Percentiles rank a stretch among this genome's conserved stretches.
Conservation (phyloP, 2,329 filamentous ascomycete genomes). For the Nigrospora sphaerica region DNA sequence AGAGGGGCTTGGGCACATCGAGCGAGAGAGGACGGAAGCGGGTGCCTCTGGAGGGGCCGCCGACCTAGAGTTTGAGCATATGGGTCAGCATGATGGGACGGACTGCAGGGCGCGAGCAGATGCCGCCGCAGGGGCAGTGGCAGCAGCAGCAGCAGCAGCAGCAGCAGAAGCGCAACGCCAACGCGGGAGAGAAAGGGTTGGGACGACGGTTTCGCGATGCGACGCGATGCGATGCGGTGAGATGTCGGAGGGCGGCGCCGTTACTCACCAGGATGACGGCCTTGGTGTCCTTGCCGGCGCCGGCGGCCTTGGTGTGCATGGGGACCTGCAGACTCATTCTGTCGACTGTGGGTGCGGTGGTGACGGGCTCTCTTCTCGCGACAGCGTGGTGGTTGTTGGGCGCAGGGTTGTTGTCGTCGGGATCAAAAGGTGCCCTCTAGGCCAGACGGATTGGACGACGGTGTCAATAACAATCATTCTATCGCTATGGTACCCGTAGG, state of each 20-base stretch:
- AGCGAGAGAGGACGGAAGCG: slow-evolving; percentile 91
- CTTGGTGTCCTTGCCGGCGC: slow-evolving; percentile 63
- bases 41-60: slow-evolving; percentile 90
- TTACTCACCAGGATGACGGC: slow-evolving; percentile 76
- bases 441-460: too few relatives aligned
- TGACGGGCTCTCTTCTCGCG: too few relatives aligned
- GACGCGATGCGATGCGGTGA: neutral
- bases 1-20: slow-evolving; percentile 96
- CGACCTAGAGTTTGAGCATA: slow-evolving; percentile 55
- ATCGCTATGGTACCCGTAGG: too few relatives aligned
- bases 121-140: too few relatives aligned
- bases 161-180: too few relatives aligned
- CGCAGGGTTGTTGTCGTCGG: too few relatives aligned
- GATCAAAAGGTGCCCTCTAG: too few relatives aligned
- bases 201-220: slow-evolving; percentile 8
- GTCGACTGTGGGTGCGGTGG: slow-evolving; percentile 1
- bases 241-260: neutral
- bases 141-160: too few relatives aligned
- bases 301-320: slow-evolving; percentile 42
- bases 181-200: neutral
- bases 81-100: slow-evolving; percentile 16
- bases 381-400: too few relatives aligned
- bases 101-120: too few relatives aligned
- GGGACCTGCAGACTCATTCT: slow-evolving; percentile 53
- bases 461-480: too few relatives aligned